Conservation (phyloP, 371 early-diverging fungal genomes). For the Saksenaea vasiformis region DNA sequence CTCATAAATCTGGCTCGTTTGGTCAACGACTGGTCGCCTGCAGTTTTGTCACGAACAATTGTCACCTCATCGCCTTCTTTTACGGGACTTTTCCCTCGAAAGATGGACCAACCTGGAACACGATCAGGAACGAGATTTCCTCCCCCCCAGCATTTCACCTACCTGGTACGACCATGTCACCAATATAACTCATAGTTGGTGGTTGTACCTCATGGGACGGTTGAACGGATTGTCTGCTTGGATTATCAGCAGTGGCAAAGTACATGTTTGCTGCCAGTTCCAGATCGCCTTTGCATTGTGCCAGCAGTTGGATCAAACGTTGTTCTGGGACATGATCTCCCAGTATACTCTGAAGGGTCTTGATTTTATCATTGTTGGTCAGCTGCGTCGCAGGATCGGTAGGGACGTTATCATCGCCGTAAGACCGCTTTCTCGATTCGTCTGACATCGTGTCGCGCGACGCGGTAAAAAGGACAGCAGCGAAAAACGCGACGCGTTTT, state of each 20-base stretch:
- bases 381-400: not conserved
- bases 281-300: conserved; percentile 11
- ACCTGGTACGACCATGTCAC: conserved; percentile 39
- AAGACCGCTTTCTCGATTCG: not conserved
- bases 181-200: conserved; percentile 28
- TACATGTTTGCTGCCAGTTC: conserved; percentile 13
- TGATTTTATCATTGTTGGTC: not conserved
- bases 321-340: conserved; percentile 8
- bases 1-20: conserved; percentile 7
- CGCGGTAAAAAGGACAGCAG: not conserved
- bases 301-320: conserved; percentile 7
- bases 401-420: not conserved
- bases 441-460: not conserved
- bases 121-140: not conserved
- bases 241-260: not conserved
- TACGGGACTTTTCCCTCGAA: conserved; percentile 29
- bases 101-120: conserved; percentile 38
- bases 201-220: not conserved
- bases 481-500: not conserved
- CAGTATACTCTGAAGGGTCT: conserved; percentile 4
- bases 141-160: not conserved
- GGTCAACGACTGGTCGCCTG: not conserved
- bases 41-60: conserved; percentile 21
- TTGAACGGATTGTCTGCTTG: not conserved
- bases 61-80: conserved; percentile 29